Base-by-base conservation (phyloP, 441 rosid species). In the Adansonia madagascariensis region DNA sequence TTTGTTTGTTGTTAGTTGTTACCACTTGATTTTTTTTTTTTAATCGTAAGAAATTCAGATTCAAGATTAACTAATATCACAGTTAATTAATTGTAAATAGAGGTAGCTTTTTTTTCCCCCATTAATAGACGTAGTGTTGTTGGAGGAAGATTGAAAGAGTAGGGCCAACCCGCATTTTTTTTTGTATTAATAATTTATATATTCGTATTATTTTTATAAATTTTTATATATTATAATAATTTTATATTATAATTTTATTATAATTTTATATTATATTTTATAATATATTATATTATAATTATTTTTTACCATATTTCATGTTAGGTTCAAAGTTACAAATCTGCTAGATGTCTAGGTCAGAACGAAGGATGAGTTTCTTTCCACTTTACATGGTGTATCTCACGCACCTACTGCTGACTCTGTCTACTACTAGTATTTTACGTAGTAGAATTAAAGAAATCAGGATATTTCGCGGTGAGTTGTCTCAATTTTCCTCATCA, bases 331-430 rank as follows among this genome's bases (percentile, higher is more conserved):
- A 35, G 39, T 35, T 35, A 35, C 39, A 35, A 35, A 35, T 35
- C 39, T 35, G 3, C 39, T 35, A 35, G 39, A 35, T 35, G 39
- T 35, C 39, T 3, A 35, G 39, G 39, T 35, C 39, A 35, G 39
- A 35, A 2, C 39, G 39, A 65, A 11, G 74, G 77, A 83, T 77
- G 79, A 71, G 79, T 76, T 74, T 78, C 53, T 80, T 64, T 67
- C 65, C 70, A 74, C 64, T 73, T 80, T 82, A 60, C 35, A 11
- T 15, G 11, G 62, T 65, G 35, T 9, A 20, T 60, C 11, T 24
- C 8, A 11, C 35, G 43, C 44, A 62, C 67, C 47, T 44, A 44
- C 47, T 44, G 8, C 8, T 8, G 39, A 3, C 4, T 35, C 39
- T 35, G 39, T 8, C 47, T 44, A 44, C 10, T 44, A 44, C 47